phyloP scores from a whole-genome alignment of 73 alveolate species.

The Paramecium tetraurelia region DNA sequence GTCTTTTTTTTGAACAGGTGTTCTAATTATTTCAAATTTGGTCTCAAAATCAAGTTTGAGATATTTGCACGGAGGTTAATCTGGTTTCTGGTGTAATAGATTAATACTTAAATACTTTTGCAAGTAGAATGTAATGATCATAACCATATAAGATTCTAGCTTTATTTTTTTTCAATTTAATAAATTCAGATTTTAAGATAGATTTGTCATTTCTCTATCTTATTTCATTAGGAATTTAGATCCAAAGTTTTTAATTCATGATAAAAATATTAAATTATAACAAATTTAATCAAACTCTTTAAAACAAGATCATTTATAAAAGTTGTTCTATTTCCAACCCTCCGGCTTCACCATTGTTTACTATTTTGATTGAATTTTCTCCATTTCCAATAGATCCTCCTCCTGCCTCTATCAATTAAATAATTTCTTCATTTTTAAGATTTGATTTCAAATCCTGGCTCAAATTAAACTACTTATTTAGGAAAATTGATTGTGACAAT shows the following conservation, averaged over 20 bases:
- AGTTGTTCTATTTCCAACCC: neutral
- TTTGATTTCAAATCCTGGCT: neutral
- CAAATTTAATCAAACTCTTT: neutral
- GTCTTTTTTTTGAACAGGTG: neutral
- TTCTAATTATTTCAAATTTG: neutral
- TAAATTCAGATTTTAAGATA: neutral
- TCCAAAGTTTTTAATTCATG: slow-evolving; percentile 18
- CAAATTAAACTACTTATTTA: neutral
- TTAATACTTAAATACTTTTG: neutral
- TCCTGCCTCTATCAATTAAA: neutral
- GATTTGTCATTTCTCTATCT: neutral
- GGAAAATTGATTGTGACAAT: neutral
- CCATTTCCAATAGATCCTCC: neutral
- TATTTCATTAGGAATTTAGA: neutral
- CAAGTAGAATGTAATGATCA: neutral
- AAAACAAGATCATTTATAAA: neutral
- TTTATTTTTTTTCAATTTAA: neutral
- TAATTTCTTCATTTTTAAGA: neutral
- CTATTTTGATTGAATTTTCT: neutral
- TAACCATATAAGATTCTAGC: neutral
- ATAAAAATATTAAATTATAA: neutral
- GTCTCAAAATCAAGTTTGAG: slow-evolving; percentile 20
- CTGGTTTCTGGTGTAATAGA: neutral
- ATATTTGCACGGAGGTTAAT: neutral
- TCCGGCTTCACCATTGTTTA: neutral